A percentile compares a stretch with the other conserved stretches of the same genome.
phyloP scores from a whole-genome alignment of 768 basidiomycete genomes.

The Suillus weaverae region DNA sequence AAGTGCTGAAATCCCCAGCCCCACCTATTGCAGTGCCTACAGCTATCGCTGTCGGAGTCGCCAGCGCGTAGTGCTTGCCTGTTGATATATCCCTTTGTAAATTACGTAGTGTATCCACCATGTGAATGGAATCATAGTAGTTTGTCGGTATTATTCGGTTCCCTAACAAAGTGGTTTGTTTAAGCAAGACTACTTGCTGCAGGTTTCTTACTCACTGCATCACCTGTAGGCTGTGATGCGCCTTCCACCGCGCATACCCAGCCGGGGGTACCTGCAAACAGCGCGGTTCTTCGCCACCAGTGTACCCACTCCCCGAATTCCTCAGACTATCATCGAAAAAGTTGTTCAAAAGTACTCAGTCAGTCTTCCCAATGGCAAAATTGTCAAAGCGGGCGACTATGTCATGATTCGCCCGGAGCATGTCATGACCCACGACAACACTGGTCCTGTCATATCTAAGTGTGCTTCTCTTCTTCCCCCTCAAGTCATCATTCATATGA shows the following conservation, averaged over 20 bases:
- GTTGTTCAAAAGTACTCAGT: constrained; percentile 97
- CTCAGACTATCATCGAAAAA: constrained; percentile 95
- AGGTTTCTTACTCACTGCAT: background rate
- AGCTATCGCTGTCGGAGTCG: constrained; percentile 14
- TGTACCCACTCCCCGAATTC: constrained; percentile 34
- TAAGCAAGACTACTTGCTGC: background rate
- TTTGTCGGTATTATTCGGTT: background rate
- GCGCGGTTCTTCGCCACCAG: constrained; percentile 35
- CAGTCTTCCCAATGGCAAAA: constrained; percentile 75
- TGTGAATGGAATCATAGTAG: background rate
- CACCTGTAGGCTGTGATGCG: constrained; percentile 6
- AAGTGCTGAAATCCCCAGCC: constrained; percentile 6
- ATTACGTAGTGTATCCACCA: background rate
- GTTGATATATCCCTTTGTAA: background rate
- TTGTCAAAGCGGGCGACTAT: constrained; percentile 94
- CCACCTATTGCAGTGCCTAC: constrained; percentile 18
- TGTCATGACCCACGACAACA: constrained; percentile 99
- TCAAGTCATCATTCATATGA: constrained; percentile 2
- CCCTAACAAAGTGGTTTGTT: background rate
- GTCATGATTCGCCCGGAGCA: constrained; percentile 99
- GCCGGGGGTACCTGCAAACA: constrained; percentile 1
- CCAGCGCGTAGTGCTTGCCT: background rate
- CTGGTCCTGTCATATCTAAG: constrained; percentile 98
- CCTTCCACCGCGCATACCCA: background rate
- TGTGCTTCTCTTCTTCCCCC: constrained; percentile 37